Percentiles rank a stretch among this genome's conserved stretches.
Evolutionary conservation across 176 grass and related monocot genomes (phyloP).

Genomic region (Carex myosuroides): DNA sequence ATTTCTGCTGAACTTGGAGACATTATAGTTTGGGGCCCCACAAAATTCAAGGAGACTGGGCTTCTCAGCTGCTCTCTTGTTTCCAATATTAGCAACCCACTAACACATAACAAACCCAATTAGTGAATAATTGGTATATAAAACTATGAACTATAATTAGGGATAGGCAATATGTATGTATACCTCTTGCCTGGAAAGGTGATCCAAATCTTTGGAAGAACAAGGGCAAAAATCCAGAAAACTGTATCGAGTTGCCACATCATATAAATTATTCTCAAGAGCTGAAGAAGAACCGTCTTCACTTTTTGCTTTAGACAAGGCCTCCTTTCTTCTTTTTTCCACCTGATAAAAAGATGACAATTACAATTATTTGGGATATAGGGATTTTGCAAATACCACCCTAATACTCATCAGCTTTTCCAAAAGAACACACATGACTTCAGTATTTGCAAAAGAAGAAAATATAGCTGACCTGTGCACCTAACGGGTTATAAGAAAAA

Average conservation of each 20-base stretch:
- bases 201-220: constrained; percentile 93
- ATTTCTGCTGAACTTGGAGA: constrained; percentile 34
- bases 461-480: neutral
- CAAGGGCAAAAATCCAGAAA: constrained; percentile 94
- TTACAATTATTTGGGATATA: neutral
- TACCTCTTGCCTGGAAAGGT: constrained; percentile 85
- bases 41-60: constrained; percentile 40
- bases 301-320: constrained; percentile 48
- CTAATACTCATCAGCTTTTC: neutral
- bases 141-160: constrained; percentile 1
- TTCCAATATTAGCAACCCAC: constrained; percentile 77
- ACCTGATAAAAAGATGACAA: constrained; percentile 41
- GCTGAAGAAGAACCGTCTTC: constrained; percentile 46
- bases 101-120: constrained; percentile 25
- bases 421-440: neutral
- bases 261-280: constrained; percentile 68
- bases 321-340: constrained; percentile 91
- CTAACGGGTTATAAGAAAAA: neutral
- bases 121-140: neutral
- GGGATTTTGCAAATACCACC: neutral
- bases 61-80: constrained; percentile 41
- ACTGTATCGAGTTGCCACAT: constrained; percentile 68
- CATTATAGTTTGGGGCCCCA: constrained; percentile 12
- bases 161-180: neutral
- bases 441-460: neutral